A percentile compares a stretch with the other conserved stretches of the same genome.
phyloP scores from a whole-genome alignment of 176 grass and related monocot species.

The barley (Hordeum vulgare) region DNA sequence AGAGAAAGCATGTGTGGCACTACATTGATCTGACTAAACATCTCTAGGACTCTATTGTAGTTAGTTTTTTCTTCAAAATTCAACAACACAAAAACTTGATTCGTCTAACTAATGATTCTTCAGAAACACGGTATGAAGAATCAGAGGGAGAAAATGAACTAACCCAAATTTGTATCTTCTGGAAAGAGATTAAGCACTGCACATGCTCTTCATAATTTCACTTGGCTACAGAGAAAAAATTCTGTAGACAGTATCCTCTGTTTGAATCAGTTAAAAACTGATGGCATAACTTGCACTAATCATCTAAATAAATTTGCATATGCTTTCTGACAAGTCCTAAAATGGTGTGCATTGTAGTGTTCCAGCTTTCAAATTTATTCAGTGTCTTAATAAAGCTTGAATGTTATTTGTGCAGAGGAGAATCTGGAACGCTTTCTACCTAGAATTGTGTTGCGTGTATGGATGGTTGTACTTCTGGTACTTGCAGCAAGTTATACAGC shows the following conservation, averaged over 20 bases:
- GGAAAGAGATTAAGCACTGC: not conserved
- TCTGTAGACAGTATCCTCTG: no score
- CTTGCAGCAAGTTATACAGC: constrained; percentile 55
- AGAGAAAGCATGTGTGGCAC: not conserved
- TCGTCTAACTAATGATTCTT: not conserved
- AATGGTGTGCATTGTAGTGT: not conserved
- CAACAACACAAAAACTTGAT: not conserved
- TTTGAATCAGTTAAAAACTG: not conserved
- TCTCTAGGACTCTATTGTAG: not conserved
- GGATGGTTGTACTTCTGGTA: constrained; percentile 35
- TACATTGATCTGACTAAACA: not conserved
- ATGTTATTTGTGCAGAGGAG: constrained; percentile 19
- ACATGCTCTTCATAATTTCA: not conserved
- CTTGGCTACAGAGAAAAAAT: not conserved
- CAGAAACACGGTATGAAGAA: not conserved
- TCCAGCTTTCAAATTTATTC: not conserved
- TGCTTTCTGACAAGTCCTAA: not conserved
- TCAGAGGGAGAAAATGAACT: not conserved
- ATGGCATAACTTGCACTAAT: not conserved
- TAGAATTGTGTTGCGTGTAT: constrained; percentile 20
- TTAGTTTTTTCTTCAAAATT: not conserved
- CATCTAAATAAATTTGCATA: not conserved
- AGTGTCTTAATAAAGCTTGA: not conserved
- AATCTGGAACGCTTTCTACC: constrained; percentile 36
- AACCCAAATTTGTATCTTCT: not conserved